These are phyloP conservation scores for Aspergillus niger DNA, from an alignment of 2,329 filamentous ascomycete species.

Conservation along the genomic window DNA sequence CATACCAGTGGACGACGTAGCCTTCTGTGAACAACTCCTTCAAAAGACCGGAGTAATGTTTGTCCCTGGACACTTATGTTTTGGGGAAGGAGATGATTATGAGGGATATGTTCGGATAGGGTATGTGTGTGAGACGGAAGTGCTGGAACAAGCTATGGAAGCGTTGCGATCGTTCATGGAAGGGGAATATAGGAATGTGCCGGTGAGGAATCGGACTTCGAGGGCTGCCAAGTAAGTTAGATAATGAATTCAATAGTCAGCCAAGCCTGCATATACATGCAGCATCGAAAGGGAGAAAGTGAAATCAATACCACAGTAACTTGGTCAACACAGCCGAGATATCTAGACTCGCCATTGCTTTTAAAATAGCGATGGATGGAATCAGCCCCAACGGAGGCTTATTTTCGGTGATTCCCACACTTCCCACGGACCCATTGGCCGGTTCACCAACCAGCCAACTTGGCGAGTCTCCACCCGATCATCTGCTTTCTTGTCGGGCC, in stretches of 20 bases:
- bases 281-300: too few species aligned
- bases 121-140: conserved; percentile 68
- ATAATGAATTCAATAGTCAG: too few species aligned
- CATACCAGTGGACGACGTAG: conserved; percentile 65
- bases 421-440: not conserved
- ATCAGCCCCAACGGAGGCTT: not conserved
- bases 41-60: conserved; percentile 70
- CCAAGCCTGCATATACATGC: too few species aligned
- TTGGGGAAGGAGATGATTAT: conserved; percentile 66
- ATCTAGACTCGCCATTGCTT: too few species aligned
- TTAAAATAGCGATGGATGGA: too few species aligned
- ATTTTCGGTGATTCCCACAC: not conserved
- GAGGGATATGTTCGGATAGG: conserved; percentile 74
- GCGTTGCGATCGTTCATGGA: conserved; percentile 55
- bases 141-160: conserved; percentile 65
- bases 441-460: not conserved
- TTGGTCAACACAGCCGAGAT: too few species aligned
- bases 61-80: conserved; percentile 70
- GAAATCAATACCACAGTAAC: too few species aligned
- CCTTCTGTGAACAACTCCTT: conserved; percentile 67
- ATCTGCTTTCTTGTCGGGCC: not conserved
- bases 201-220: conserved; percentile 8
- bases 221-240: too few species aligned
- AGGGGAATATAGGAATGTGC: conserved; percentile 55
- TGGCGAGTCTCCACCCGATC: not conserved